Percentiles rank a stretch among this genome's conserved stretches.
These are phyloP conservation scores for Nakazawaea anatomiae DNA, from an alignment of 805 yeast genomes.

Conservation along the genomic window DNA sequence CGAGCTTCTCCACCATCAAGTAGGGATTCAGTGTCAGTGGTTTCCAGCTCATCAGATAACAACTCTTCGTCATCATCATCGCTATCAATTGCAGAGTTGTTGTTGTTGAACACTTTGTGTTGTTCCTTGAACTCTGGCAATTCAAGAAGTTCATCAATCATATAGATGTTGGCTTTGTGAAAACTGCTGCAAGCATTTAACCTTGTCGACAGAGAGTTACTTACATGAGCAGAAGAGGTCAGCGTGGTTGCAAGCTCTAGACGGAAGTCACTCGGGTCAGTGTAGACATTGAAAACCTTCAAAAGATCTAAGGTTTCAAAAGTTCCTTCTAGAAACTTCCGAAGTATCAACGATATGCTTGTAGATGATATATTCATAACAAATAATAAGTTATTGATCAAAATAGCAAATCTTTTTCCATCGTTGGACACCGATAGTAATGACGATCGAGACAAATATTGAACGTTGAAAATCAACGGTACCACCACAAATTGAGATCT, in stretches of 20 bases:
- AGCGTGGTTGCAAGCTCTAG: conserved; percentile 1
- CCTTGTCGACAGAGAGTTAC: background rate
- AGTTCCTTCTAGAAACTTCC: background rate
- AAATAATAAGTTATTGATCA: conserved; percentile 6
- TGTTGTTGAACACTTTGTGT: conserved; percentile 3
- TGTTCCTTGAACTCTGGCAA: conserved; percentile 8
- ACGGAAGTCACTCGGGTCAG: conserved; percentile 4
- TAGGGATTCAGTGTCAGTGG: conserved; percentile 10
- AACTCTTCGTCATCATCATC: conserved; percentile 23
- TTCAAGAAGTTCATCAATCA: conserved; percentile 2
- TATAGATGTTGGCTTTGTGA: background rate
- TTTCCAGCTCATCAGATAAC: conserved; percentile 1
- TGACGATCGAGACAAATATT: conserved; percentile 4
- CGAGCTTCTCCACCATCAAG: conserved; percentile 12
- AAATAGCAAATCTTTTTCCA: conserved; percentile 8
- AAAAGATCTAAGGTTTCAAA: conserved; percentile 6
- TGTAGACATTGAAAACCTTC: background rate
- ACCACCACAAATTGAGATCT: conserved; percentile 2
- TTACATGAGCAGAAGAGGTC: background rate
- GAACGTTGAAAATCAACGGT: conserved; percentile 9
- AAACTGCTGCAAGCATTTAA: background rate
- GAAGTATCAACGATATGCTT: conserved; percentile 1
- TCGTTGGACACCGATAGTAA: conserved; percentile 5
- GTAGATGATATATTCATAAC: conserved; percentile 2
- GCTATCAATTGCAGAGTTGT: background rate